Percentiles rank a stretch among this genome's conserved stretches.
These are phyloP conservation scores for Colletotrichum spinosum DNA, from an alignment of 2,329 filamentous ascomycete genomes.

Conservation along the genomic window DNA sequence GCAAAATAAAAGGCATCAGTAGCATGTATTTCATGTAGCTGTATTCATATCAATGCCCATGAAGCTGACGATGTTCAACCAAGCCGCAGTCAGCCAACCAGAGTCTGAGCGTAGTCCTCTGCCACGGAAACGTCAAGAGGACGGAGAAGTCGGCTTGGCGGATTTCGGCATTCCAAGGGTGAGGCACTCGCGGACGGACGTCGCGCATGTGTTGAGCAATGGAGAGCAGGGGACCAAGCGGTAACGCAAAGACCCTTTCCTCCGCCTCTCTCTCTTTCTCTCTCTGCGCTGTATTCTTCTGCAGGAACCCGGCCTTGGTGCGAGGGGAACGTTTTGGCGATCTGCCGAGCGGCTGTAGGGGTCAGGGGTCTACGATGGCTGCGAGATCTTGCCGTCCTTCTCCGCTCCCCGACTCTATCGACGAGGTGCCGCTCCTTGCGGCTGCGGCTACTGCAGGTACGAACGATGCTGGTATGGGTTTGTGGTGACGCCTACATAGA, in stretches of 20 bases:
- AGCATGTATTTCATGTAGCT: no score
- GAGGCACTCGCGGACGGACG: constrained; percentile 31
- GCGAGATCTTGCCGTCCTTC: no score
- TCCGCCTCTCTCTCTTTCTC: not conserved
- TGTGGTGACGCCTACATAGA: constrained; percentile 10
- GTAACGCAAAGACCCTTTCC: constrained; percentile 15
- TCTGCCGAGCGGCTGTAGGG: no score
- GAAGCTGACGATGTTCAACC: no score
- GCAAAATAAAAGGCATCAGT: no score
- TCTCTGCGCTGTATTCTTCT: not conserved
- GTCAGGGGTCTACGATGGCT: no score
- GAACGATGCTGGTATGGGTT: not conserved
- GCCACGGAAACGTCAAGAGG: not conserved
- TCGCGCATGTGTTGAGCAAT: constrained; percentile 9
- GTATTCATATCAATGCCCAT: no score
- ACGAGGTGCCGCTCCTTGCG: not conserved
- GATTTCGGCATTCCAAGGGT: constrained; percentile 17
- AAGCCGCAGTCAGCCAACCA: not conserved
- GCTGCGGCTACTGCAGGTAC: not conserved
- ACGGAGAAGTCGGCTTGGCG: constrained; percentile 6
- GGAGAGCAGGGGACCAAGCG: constrained; percentile 19
- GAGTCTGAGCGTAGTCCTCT: constrained; percentile 1
- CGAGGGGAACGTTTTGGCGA: no score
- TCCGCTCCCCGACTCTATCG: no score
- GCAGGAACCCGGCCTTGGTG: not conserved